phyloP scores from a whole-genome alignment of 148 eudicot species.

The Rhododendron kiyosumense region DNA sequence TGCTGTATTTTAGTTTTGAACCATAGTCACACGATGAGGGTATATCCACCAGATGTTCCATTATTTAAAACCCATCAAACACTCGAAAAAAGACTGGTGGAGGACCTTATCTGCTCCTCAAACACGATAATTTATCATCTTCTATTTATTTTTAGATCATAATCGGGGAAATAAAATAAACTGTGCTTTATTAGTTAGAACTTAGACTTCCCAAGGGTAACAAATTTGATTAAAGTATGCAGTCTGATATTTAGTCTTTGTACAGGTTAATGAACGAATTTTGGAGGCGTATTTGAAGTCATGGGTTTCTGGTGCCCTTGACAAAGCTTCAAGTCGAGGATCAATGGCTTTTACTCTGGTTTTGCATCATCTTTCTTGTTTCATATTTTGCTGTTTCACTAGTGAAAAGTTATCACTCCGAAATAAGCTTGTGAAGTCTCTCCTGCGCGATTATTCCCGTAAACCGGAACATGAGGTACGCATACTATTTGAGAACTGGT shows the following conservation, averaged over 20 bases:
- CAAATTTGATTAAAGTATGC: background rate
- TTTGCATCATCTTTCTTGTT: constrained; percentile 73
- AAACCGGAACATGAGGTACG: constrained; percentile 71
- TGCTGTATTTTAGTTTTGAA: background rate
- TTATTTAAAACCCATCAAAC: background rate
- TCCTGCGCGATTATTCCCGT: constrained; percentile 68
- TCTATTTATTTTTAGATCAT: background rate
- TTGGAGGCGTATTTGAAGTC: constrained; percentile 82
- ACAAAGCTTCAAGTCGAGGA: constrained; percentile 54
- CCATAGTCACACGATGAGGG: background rate
- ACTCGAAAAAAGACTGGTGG: background rate
- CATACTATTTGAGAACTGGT: background rate
- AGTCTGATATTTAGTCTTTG: background rate
- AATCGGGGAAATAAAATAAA: background rate
- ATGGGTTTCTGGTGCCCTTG: constrained; percentile 88
- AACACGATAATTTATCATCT: background rate
- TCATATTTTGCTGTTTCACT: constrained; percentile 40
- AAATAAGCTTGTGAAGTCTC: constrained; percentile 62
- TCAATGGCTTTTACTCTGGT: constrained; percentile 57
- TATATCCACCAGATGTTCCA: background rate
- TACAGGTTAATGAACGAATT: constrained; percentile 67
- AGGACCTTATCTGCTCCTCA: background rate
- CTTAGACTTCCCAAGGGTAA: background rate
- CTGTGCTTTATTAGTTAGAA: background rate
- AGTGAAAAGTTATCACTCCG: constrained; percentile 41